phyloP scores from a whole-genome alignment of 2,329 filamentous ascomycete species.

The Epichloe brachyelytri region DNA sequence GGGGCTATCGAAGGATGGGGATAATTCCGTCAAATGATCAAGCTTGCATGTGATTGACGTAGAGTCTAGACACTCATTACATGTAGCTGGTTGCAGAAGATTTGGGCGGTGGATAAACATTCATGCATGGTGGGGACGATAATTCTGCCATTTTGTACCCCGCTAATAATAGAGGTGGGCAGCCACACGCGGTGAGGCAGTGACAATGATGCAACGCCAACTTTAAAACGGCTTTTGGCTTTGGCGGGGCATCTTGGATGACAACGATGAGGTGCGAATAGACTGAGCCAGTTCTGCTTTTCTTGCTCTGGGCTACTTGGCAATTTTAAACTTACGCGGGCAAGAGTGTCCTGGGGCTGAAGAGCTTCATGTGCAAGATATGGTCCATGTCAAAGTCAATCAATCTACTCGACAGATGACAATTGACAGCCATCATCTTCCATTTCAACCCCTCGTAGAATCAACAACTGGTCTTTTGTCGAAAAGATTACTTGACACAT shows the following conservation, averaged over 20 bases:
- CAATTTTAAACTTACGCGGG: no score
- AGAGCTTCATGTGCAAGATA: background rate
- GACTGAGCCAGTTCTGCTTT: no score
- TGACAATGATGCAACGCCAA: no score
- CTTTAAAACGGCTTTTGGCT: no score
- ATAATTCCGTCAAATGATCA: no score
- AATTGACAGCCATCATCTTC: background rate
- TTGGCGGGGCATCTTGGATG: no score
- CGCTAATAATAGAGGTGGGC: background rate
- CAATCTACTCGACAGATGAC: slow-evolving; percentile 34
- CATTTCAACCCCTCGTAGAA: background rate
- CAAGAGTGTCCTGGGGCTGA: no score
- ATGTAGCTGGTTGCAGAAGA: slow-evolving; percentile 7
- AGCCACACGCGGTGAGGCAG: no score
- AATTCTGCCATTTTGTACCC: slow-evolving; percentile 16
- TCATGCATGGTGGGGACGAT: slow-evolving; percentile 18
- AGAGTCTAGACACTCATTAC: no score
- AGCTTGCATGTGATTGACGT: no score
- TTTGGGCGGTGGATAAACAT: slow-evolving; percentile 13
- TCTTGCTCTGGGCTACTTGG: no score
- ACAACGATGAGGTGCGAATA: no score
- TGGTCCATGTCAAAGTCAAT: background rate
- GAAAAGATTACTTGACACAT: slow-evolving; percentile 45
- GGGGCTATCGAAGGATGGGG: background rate
- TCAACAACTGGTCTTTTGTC: background rate